Evolutionary conservation across 1,139 yeast species (phyloP), one percentile per base, ranked within the genome.

Genomic region (Pichia kudriavzevii): DNA sequence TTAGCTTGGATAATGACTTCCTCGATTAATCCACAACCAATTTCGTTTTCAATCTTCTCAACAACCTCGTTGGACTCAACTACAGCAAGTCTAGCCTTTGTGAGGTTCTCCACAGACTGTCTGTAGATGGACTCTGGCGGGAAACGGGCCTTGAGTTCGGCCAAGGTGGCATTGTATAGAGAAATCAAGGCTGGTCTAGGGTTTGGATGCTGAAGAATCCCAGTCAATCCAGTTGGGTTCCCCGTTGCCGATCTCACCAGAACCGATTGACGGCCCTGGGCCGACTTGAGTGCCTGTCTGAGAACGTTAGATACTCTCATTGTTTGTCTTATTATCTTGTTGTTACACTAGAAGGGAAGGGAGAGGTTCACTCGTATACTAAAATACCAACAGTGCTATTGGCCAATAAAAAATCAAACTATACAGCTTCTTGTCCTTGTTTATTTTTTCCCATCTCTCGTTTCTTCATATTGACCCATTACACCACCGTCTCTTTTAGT

Each of bases 1-100:
- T 79, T 74, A 12, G 95, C 95, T 63, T 84, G 94, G 42, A 82
- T 67, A 40, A 84, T 59, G 38, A 84, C 63, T 64, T 84, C 95
- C 62, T 84, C 95, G 46, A 84, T 79, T 48, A 84, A 71, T 2
- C 95, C 95, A 46, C 79, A 75, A 14, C 94, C 94, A 46, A 84
- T 79, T 56, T 76, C 64, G 44, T 65, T 62, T 63, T 84, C 95
- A 50, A 84, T 81, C 48, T 68, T 72, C 53, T 73, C 82, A 31
- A 70, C 63, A 41, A 77, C 73, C 47, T 78, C 85, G 43, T 72
- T 70, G 26, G 61, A 53, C 55, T 81, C 76, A 16, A 83, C 94
- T 36, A 81, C 65, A 37, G 67, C 62, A 56, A 79, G 68, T 55
- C 95, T 75, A 50, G 80, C 71, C 49, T 68, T 68, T 34, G 94